Conservation (phyloP, 805 yeast species). For the Saccharomycopsis sp. region DNA sequence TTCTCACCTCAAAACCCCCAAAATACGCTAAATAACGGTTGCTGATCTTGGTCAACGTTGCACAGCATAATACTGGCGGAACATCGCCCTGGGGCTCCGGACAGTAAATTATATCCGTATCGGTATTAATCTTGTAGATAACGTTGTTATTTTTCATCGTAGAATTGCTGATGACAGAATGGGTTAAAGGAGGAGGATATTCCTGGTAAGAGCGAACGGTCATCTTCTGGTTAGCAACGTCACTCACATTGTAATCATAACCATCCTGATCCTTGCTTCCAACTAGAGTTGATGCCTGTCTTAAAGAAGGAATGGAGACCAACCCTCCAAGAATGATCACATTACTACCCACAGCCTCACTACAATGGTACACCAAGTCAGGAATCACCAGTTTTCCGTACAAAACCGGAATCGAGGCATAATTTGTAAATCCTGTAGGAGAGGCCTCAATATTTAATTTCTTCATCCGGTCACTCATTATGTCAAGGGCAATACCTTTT, state of each 20-base stretch:
- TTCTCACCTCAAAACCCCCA: slow-evolving; percentile 56
- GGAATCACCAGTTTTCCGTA: not conserved
- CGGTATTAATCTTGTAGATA: not conserved
- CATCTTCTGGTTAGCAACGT: not conserved
- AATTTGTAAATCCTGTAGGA: not conserved
- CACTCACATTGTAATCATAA: not conserved
- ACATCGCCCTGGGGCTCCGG: slow-evolving; percentile 33
- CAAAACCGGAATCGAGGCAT: not conserved
- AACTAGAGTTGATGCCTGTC: not conserved
- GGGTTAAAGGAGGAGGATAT: not conserved
- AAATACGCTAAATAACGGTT: slow-evolving; percentile 50
- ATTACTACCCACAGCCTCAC: not conserved
- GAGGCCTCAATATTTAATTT: not conserved
- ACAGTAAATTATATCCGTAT: slow-evolving; percentile 9
- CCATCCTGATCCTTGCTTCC: not conserved
- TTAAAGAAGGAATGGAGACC: not conserved
- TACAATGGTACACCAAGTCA: not conserved
- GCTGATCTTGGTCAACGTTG: slow-evolving; percentile 45
- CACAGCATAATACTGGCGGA: slow-evolving; percentile 49
- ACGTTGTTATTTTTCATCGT: not conserved
- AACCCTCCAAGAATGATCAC: not conserved
- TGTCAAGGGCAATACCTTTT: too few species aligned
- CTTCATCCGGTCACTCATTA: not conserved
- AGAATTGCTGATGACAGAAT: not conserved
- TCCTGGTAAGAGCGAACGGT: not conserved